Conservation (phyloP, 2,329 filamentous ascomycete genomes). For the Mollisia scopiformis region DNA sequence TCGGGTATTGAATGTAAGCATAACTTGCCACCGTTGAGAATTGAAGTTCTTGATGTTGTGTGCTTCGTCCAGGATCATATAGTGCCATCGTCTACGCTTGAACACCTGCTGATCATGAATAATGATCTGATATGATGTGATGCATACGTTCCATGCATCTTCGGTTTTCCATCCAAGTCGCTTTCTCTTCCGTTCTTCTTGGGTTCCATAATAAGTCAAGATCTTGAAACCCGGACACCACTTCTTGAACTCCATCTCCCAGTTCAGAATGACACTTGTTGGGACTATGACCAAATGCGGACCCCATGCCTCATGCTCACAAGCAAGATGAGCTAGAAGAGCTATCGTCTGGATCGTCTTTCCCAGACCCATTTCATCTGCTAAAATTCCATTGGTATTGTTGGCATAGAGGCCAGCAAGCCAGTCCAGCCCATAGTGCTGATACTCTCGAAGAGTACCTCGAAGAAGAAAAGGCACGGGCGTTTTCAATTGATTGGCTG, state of each 20-base stretch:
- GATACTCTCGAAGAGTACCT: slow-evolving; percentile 90
- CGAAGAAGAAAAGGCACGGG: slow-evolving; percentile 82
- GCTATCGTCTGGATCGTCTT: slow-evolving; percentile 99
- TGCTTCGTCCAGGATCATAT: slow-evolving; percentile 96
- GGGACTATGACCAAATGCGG: slow-evolving; percentile 95
- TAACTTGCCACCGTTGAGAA: slow-evolving; percentile 93
- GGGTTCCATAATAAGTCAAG: slow-evolving; percentile 91
- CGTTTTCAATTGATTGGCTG: slow-evolving; percentile 54
- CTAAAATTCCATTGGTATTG: slow-evolving; percentile 92
- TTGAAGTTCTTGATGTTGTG: slow-evolving; percentile 99
- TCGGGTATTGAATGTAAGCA: slow-evolving; percentile 90
- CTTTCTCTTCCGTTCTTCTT: slow-evolving; percentile 89
- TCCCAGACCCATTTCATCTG: slow-evolving; percentile 97
- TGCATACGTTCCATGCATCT: slow-evolving; percentile 94
- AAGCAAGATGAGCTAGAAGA: slow-evolving; percentile 87
- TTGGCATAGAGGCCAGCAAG: slow-evolving; percentile 90
- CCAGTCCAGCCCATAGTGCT: slow-evolving; percentile 97
- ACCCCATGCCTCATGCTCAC: slow-evolving; percentile 89
- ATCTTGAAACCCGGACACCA: slow-evolving; percentile 99
- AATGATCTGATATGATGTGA: slow-evolving; percentile 96
- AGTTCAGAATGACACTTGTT: slow-evolving; percentile 98
- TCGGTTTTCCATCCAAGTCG: slow-evolving; percentile 92
- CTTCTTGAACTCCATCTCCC: slow-evolving; percentile 99
- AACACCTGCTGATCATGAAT: slow-evolving; percentile 93
- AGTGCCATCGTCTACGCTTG: slow-evolving; percentile 92